A percentile compares a stretch with the other conserved stretches of the same genome.
phyloP scores from a whole-genome alignment of 768 basidiomycete species.

The Mycena metata region DNA sequence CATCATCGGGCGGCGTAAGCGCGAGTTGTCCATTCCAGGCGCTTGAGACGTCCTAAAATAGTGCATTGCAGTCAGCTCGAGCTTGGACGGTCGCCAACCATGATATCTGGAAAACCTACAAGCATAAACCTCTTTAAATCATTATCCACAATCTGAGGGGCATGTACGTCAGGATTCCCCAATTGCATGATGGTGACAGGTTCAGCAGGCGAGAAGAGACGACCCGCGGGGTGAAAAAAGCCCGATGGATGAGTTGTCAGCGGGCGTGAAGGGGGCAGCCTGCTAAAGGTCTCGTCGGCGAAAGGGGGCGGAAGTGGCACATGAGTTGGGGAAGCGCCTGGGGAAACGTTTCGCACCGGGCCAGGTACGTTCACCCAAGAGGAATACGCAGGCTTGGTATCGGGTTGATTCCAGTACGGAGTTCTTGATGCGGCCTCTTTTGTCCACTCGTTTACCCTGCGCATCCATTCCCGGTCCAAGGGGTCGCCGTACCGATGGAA shows the following conservation, averaged over 20 bases:
- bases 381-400: no score
- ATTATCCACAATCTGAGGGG: background rate
- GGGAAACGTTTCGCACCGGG: no score
- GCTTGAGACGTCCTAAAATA: slow-evolving; percentile 29
- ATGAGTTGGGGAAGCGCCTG: background rate
- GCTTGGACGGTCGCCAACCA: background rate
- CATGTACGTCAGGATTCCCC: slow-evolving; percentile 12
- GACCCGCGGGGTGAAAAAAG: slow-evolving; percentile 7
- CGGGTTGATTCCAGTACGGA: background rate
- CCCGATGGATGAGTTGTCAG: slow-evolving; percentile 22
- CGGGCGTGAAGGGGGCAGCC: background rate
- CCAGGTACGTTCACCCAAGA: no score
- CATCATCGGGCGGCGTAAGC: slow-evolving; percentile 9
- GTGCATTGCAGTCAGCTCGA: background rate
- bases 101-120: slow-evolving; percentile 5
- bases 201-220: background rate
- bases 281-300: background rate
- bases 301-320: background rate
- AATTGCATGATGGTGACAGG: slow-evolving; percentile 24
- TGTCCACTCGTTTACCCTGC: slow-evolving; percentile 40
- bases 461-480: slow-evolving; percentile 47
- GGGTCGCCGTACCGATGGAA: slow-evolving; percentile 63
- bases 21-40: slow-evolving; percentile 32
- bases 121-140: slow-evolving; percentile 32
- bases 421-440: slow-evolving; percentile 30